These are phyloP conservation scores for Eutrema japonicum DNA, from an alignment of 345 rosid species.

Conservation along the genomic window DNA sequence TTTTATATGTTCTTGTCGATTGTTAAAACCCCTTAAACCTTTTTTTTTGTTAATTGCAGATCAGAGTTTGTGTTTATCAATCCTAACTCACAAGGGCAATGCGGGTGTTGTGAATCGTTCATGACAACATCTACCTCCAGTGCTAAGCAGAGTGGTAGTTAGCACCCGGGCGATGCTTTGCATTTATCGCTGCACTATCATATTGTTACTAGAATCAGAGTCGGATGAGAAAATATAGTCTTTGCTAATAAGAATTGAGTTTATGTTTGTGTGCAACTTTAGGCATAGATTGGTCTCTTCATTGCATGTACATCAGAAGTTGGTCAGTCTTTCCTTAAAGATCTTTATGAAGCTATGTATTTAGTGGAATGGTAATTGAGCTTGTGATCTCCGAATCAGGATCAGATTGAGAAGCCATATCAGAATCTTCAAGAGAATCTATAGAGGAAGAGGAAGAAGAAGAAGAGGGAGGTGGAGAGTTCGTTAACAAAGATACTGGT, in stretches of 20 bases:
- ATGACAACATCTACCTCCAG: conserved; percentile 59
- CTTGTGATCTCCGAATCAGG: conserved; percentile 25
- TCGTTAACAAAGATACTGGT: conserved; percentile 68
- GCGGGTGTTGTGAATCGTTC: conserved; percentile 96
- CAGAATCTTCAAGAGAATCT: conserved; percentile 38
- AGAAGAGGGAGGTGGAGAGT: conserved; percentile 47
- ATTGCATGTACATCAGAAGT: too few species aligned
- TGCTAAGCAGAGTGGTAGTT: conserved; percentile 46
- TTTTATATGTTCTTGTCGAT: not conserved
- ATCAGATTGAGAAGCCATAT: conserved; percentile 34
- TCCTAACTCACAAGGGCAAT: conserved; percentile 88
- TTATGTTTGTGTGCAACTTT: not conserved
- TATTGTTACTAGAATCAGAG: conserved; percentile 14
- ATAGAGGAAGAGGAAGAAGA: conserved; percentile 37
- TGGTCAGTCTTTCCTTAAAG: too few species aligned
- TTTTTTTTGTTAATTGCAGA: conserved; percentile 45
- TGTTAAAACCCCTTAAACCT: not conserved
- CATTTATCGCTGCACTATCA: not conserved
- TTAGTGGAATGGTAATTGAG: not conserved
- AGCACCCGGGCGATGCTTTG: not conserved
- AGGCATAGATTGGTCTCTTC: not conserved
- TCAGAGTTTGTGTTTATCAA: conserved; percentile 84
- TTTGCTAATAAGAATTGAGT: not conserved
- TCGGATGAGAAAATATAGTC: not conserved
- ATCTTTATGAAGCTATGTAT: too few species aligned